phyloP scores from a whole-genome alignment of 331 rosid species.

The Prunus yedoensis region DNA sequence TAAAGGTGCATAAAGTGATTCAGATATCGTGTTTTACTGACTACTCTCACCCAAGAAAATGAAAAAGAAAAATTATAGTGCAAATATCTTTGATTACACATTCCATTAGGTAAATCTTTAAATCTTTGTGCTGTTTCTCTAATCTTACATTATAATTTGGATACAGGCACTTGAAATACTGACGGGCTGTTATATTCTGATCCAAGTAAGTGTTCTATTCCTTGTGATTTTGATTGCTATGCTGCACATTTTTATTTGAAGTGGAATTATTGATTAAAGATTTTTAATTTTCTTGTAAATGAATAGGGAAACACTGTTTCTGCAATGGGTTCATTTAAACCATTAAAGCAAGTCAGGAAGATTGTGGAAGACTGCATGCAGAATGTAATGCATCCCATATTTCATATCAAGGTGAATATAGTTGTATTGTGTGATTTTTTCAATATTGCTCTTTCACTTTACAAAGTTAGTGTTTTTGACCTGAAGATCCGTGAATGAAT shows the following conservation, averaged over 20 bases:
- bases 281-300: conserved; percentile 22
- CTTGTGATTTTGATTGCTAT: conserved; percentile 9
- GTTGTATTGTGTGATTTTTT: neutral
- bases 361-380: conserved; percentile 86
- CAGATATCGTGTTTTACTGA: neutral
- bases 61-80: neutral
- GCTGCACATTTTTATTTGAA: neutral
- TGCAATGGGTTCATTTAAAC: conserved; percentile 89
- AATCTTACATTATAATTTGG: conserved; percentile 17
- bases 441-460: neutral
- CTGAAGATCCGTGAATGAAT: neutral
- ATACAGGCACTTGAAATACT: conserved; percentile 96
- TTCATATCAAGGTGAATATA: conserved; percentile 47
- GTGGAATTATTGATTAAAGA: conserved; percentile 4
- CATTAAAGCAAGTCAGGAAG: conserved; percentile 79
- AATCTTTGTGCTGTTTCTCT: neutral
- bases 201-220: conserved; percentile 60
- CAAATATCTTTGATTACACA: neutral
- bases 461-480: neutral
- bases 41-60: neutral
- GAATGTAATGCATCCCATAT: conserved; percentile 80
- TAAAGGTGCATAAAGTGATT: conserved; percentile 54
- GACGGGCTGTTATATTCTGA: conserved; percentile 86
- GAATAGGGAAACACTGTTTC: conserved; percentile 79
- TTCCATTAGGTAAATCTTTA: conserved; percentile 1